Evolutionary conservation across 1,284 basidiomycete species (phyloP).

Genomic region (Trichosporon asahii): DNA sequence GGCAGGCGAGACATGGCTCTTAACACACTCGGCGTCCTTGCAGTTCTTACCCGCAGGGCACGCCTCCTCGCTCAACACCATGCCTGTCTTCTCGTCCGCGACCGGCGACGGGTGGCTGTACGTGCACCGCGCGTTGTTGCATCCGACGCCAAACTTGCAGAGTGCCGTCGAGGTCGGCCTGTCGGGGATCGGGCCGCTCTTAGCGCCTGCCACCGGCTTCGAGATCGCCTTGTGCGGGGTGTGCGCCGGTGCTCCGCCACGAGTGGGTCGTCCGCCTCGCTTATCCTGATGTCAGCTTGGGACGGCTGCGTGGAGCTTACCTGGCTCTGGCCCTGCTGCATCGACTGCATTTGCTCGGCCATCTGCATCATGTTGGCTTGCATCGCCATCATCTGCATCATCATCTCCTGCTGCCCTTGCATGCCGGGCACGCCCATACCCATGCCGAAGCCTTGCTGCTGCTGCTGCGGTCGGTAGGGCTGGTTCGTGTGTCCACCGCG

Average conservation of each 20-base stretch:
- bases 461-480: slow-evolving; percentile 19
- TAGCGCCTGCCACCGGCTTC: neutral
- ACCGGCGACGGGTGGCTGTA: slow-evolving; percentile 90
- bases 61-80: slow-evolving; percentile 84
- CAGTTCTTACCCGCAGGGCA: slow-evolving; percentile 76
- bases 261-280: neutral
- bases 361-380: slow-evolving; percentile 53
- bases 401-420: slow-evolving; percentile 49
- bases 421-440: slow-evolving; percentile 24
- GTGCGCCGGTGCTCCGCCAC: neutral
- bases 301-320: slow-evolving; percentile 23
- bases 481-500: slow-evolving; percentile 16
- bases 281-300: slow-evolving; percentile 19
- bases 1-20: slow-evolving; percentile 81
- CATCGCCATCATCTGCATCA: slow-evolving; percentile 54
- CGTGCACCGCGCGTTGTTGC: slow-evolving; percentile 77
- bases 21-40: slow-evolving; percentile 84
- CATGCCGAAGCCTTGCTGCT: slow-evolving; percentile 16
- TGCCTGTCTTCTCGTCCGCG: slow-evolving; percentile 83
- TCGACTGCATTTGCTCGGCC: slow-evolving; percentile 51
- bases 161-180: slow-evolving; percentile 56
- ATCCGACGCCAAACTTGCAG: slow-evolving; percentile 86
- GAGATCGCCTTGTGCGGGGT: neutral
- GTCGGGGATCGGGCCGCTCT: slow-evolving; percentile 44
- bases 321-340: slow-evolving; percentile 31